Evolutionary conservation across 306 rosid genomes (phyloP), one percentile per base, ranked within the genome.

Genomic region (Cicer cuneatum): DNA sequence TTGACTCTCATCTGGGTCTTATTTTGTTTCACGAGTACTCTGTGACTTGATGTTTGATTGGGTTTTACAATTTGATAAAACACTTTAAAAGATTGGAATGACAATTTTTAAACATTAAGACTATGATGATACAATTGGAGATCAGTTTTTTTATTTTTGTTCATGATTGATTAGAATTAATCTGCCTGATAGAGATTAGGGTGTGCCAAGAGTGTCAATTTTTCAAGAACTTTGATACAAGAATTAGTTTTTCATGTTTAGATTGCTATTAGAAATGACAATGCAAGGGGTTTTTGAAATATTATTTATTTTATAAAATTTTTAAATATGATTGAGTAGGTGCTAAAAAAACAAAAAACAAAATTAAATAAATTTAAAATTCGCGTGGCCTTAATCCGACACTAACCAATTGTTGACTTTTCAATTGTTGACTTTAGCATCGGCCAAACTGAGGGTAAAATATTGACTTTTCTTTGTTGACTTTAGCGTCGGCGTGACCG

Each of bases 261-360:
- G 69, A 16, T 18, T 40, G 40, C n/a, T 63, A 40, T 15, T 63
- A 38, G 49, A 63, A 63, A 63, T 40, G 49, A 63, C 51, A 40
- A 35, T 63, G 8, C 35, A n/a, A n/a, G n/a, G n/a, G n/a, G n/a
- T n/a, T n/a, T n/a, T n/a, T n/a, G n/a, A n/a, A n/a, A n/a, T n/a
- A n/a, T n/a, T n/a, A n/a, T n/a, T n/a, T n/a, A n/a, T n/a, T n/a
- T n/a, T n/a, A n/a, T n/a, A n/a, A n/a, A n/a, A n/a, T n/a, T n/a
- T n/a, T n/a, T n/a, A n/a, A n/a, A n/a, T n/a, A n/a, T n/a, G n/a
- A n/a, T n/a, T n/a, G n/a, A n/a, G n/a, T n/a, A n/a, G n/a, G n/a
- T n/a, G n/a, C n/a, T n/a, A n/a, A n/a, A n/a, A n/a, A n/a, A n/a
- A n/a, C n/a, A n/a, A n/a, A n/a, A n/a, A n/a, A n/a, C n/a, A n/a